Evolutionary conservation across 768 basidiomycete species (phyloP), one percentile per base, ranked within the genome.

Genomic region (Trametes cubensis): DNA sequence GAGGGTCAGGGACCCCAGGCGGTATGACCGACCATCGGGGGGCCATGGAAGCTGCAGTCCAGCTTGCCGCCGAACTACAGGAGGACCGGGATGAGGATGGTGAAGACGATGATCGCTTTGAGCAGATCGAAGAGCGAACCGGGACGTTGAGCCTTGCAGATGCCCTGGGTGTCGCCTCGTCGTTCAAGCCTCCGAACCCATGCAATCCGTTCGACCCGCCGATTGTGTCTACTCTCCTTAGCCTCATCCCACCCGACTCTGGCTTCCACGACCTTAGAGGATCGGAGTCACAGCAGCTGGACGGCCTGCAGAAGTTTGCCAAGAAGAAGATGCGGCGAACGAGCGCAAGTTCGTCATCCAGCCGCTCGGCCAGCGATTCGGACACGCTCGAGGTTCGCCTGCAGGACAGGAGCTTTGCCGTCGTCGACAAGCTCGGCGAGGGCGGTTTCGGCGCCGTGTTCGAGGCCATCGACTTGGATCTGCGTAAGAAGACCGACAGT

Each of bases 381-480:
- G 75, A 76, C 40, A 73, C 70, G 23, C 81, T 89, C 72, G 68
- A 82, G 21, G 71, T 98, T 44, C 77, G 75, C 18, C 77, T 98
- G n/a, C 80, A 80, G 47, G 87, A 81, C 3, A 83, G 82, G 60
- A 78, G 78, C 55, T 94, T 90, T 69, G 83, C 82, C 55, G 85
- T 98, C 4, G 77, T 81, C 3, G 90, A 90, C 63, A 99, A 98
- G 73, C 81, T 99, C 23, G 97, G 97, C 18, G 97, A 99, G 76
- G 97, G 97, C 6, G 94, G 95, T 0, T 99, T 96, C 68, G 97
- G 96, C 2, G 84, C 89, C 3, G 97, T 99, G n/a, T 99, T 96
- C 79, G 84, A 89, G 63, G 92, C 91, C 4, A 81, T 83, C 58
- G 82, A 87, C 70, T 55, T 79, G 70, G 60, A 61, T 42, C 55